A percentile compares a stretch with the other conserved stretches of the same genome.
These are phyloP conservation scores for Takakia lepidozioides DNA, from an alignment of 225 moss, liverwort and hornwort species.

Conservation along the genomic window DNA sequence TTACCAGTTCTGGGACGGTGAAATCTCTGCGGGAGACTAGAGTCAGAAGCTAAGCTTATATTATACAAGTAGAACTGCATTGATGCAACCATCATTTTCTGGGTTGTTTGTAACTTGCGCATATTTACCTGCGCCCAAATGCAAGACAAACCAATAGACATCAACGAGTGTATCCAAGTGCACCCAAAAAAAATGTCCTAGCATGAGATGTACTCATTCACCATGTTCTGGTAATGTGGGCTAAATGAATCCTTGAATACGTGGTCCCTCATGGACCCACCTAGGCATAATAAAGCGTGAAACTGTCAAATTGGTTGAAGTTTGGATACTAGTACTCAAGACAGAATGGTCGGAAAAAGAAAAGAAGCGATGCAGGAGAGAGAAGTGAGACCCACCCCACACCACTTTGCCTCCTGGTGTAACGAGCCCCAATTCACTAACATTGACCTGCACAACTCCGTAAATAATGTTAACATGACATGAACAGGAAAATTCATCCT, in stretches of 20 bases:
- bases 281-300: background rate
- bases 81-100: conserved; percentile 97
- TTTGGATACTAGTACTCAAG: too few relatives aligned
- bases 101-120: conserved; percentile 98
- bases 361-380: too few relatives aligned
- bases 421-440: conserved; percentile 91
- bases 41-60: background rate
- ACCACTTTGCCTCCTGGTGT: conserved; percentile 98
- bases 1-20: too few relatives aligned
- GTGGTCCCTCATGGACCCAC: too few relatives aligned
- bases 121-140: conserved; percentile 56
- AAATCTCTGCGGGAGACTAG: too few relatives aligned
- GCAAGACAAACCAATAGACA: background rate
- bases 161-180: background rate
- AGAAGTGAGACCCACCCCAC: conserved; percentile 51
- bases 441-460: conserved; percentile 81
- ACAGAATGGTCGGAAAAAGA: too few relatives aligned
- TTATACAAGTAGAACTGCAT: conserved; percentile 82
- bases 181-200: too few relatives aligned
- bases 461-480: too few relatives aligned
- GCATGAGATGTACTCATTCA: too few relatives aligned
- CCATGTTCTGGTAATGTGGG: too few relatives aligned
- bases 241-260: background rate
- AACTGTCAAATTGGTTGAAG: too few relatives aligned
- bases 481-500: too few relatives aligned